These are phyloP conservation scores for Sphagnum tenellum DNA, from an alignment of 225 moss, liverwort and hornwort genomes.

Conservation along the genomic window DNA sequence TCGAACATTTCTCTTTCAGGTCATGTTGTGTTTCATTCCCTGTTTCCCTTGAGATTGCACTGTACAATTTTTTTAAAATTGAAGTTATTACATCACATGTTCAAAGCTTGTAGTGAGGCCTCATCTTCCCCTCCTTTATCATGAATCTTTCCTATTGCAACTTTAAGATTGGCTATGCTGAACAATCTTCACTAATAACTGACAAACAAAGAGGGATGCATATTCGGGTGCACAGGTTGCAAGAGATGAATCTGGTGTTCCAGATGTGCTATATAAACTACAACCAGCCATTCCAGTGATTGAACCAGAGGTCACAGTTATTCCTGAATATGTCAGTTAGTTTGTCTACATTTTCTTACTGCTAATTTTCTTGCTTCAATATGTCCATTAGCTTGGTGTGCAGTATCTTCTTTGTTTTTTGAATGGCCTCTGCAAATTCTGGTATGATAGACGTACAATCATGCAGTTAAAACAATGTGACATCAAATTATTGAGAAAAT, in stretches of 20 bases:
- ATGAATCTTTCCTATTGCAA: neutral
- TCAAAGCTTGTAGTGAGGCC: neutral
- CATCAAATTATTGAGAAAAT: no score
- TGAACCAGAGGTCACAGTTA: slow-evolving; percentile 30
- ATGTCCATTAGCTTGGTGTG: no score
- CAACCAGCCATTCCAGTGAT: slow-evolving; percentile 20
- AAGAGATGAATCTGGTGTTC: slow-evolving; percentile 66
- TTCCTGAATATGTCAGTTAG: slow-evolving; percentile 54
- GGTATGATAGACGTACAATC: no score
- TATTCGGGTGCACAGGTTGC: slow-evolving; percentile 43
- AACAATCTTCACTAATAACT: no score
- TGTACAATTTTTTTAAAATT: neutral
- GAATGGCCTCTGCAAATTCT: no score
- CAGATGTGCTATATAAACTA: slow-evolving; percentile 61
- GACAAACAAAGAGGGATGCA: no score
- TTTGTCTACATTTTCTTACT: neutral
- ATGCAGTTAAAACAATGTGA: no score
- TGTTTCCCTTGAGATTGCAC: neutral
- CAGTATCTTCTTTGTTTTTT: no score
- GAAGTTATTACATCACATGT: neutral
- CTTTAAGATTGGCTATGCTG: no score
- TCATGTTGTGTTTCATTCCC: neutral
- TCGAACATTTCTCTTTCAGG: neutral
- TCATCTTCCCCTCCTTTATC: neutral
- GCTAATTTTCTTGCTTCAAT: no score